phyloP scores from a whole-genome alignment of 768 basidiomycete genomes.

The Hericium erinaceus region DNA sequence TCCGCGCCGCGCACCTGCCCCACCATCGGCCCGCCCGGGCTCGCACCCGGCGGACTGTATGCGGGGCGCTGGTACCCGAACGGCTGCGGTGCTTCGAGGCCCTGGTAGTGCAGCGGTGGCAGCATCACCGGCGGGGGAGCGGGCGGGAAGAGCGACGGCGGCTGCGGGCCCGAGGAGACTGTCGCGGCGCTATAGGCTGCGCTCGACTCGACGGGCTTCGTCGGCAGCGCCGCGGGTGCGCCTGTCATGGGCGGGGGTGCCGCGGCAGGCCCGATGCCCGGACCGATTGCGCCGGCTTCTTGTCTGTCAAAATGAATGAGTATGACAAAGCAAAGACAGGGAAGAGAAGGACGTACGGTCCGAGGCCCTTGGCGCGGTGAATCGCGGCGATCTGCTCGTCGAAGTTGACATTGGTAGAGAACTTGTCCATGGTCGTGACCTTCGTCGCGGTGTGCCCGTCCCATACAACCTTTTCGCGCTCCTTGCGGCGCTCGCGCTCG shows the following conservation, averaged over 20 bases:
- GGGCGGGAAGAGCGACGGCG: constrained; percentile 58
- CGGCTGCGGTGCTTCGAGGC: constrained; percentile 63
- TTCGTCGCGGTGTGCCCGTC: constrained; percentile 97
- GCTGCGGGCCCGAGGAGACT: constrained; percentile 87
- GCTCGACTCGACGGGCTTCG: constrained; percentile 28
- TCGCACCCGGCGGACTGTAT: constrained; percentile 58
- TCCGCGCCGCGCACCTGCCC: constrained; percentile 77
- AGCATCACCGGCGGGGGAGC: constrained; percentile 67
- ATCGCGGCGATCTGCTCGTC: constrained; percentile 98
- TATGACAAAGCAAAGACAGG: neutral
- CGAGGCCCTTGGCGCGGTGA: constrained; percentile 85
- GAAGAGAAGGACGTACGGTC: constrained; percentile 48
- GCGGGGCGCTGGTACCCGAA: constrained; percentile 54
- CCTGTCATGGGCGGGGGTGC: constrained; percentile 52
- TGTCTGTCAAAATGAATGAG: constrained; percentile 34
- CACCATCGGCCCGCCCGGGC: constrained; percentile 31
- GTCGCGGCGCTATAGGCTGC: constrained; percentile 74
- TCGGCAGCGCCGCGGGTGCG: constrained; percentile 64
- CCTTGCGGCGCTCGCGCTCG: constrained; percentile 70
- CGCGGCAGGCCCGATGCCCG: constrained; percentile 79
- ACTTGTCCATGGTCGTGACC: constrained; percentile 85
- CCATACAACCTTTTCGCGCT: constrained; percentile 95
- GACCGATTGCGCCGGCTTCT: constrained; percentile 74
- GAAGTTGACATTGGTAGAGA: constrained; percentile 86
- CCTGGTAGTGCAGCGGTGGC: constrained; percentile 80